Base-by-base conservation (phyloP, 345 rosid species). In the Firmiana major region DNA sequence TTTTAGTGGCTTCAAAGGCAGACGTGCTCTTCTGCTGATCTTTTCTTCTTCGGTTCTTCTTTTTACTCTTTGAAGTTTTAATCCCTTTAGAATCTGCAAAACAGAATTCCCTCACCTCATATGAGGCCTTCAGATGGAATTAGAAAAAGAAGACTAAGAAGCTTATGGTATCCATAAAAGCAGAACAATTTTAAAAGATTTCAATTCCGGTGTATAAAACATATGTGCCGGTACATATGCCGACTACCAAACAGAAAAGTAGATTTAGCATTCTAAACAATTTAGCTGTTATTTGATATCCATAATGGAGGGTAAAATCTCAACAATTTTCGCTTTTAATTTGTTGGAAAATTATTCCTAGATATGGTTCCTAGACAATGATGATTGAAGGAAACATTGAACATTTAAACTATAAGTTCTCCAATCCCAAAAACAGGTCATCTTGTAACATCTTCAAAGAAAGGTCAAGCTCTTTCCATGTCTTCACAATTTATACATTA, bases 41-140 rank as follows among this genome's bases (percentile, higher is more conserved):
- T 79, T 85, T 91, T 83, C 88, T 90, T 83, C 91, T 87, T 73
- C 87, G 82, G 70, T 90, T 87, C 86, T 90, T 92, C 90, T 84
- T 92, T 80, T 90, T 91, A 48, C 79, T 86, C 80, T 90, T 92
- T 71, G 86, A 87, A 71, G 80, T 75, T 88, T 83, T 85, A 64
- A 63, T 82, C 51, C 80, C 92, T 84, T 87, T 90, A 78, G 88
- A 78, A 91, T 91, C 98, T 94, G 92, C 77, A 78, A 81, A 86
- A 79, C 74, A 74, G 49, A 85, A 75, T 68, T 74, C 67, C 78
- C 79, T 68, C 63, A 81, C 76, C 80, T 69, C 78, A 74, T 73
- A 65, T 78, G 79, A 82, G 81, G 81, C 82, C 78, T 79, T 84
- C 87, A 77, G 75, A 82, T 82, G 81, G 82, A 83, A 83, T 78